A percentile compares a stretch with the other conserved stretches of the same genome.
phyloP scores from a whole-genome alignment of 345 rosid species.

The Moricandia arvensis region DNA sequence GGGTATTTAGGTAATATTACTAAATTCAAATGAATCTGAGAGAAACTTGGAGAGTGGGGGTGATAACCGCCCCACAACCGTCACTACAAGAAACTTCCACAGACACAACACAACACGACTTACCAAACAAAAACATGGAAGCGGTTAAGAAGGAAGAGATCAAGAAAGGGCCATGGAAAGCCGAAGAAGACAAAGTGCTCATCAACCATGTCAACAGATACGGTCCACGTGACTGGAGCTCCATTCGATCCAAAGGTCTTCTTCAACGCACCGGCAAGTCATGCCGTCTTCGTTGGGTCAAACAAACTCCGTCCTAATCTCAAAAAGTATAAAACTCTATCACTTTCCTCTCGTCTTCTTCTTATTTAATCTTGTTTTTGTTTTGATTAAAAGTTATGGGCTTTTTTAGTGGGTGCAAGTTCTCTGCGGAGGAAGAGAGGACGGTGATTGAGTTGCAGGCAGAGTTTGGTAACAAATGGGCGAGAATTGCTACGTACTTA shows the following conservation, averaged over 20 bases:
- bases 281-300: slow-evolving; percentile 98
- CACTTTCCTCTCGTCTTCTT: background rate
- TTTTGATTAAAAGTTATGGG: background rate
- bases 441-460: slow-evolving; percentile 84
- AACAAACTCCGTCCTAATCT: slow-evolving; percentile 93
- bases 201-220: slow-evolving; percentile 65
- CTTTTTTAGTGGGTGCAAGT: slow-evolving; percentile 74
- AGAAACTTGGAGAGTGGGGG: slow-evolving; percentile 47
- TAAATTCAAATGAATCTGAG: slow-evolving; percentile 26
- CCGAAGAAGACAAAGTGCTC: slow-evolving; percentile 82
- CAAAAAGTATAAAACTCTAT: slow-evolving; percentile 49
- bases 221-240: slow-evolving; percentile 98
- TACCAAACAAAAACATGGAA: slow-evolving; percentile 36
- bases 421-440: slow-evolving; percentile 82
- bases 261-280: slow-evolving; percentile 86
- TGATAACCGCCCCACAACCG: slow-evolving; percentile 49
- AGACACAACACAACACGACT: background rate
- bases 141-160: slow-evolving; percentile 45
- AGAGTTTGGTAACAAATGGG: slow-evolving; percentile 91
- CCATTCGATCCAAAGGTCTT: slow-evolving; percentile 99
- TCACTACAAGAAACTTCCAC: slow-evolving; percentile 30
- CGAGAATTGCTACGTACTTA: slow-evolving; percentile 80
- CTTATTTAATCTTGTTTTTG: background rate
- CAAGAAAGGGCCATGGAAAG: slow-evolving; percentile 93
- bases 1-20: background rate